These are phyloP conservation scores for Diophrys appendiculata DNA, from an alignment of 73 alveolate genomes.

Conservation along the genomic window DNA sequence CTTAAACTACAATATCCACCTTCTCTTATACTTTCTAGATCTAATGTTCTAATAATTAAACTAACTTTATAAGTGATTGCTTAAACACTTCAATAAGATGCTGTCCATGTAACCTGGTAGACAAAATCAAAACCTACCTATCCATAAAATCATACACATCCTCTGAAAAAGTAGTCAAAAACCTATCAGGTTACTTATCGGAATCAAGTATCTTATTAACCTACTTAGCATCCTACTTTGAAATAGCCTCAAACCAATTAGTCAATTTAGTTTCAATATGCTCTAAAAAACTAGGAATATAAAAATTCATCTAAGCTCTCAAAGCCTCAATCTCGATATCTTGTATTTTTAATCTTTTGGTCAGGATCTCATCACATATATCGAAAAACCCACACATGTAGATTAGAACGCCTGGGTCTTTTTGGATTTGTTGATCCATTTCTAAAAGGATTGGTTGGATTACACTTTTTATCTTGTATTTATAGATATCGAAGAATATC, in stretches of 20 bases:
- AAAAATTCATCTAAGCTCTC: neutral
- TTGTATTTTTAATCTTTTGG: neutral
- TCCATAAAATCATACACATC: neutral
- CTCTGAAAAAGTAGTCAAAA: neutral
- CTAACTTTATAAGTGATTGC: neutral
- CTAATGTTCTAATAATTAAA: neutral
- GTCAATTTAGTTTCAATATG: neutral
- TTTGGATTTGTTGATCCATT: neutral
- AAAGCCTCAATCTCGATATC: neutral
- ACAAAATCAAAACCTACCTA: neutral
- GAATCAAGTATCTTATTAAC: neutral
- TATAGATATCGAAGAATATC: neutral
- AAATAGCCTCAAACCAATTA: neutral
- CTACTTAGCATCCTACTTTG: neutral
- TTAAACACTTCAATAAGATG: neutral
- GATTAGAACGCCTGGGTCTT: neutral
- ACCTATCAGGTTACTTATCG: neutral
- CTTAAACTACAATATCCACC: too few relatives aligned
- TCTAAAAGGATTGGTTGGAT: neutral
- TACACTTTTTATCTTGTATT: neutral
- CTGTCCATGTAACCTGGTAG: neutral
- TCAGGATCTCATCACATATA: neutral
- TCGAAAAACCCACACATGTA: neutral
- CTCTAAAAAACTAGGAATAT: neutral
- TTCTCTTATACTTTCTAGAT: too few relatives aligned